Evolutionary conservation across 495 filamentous ascomycete genomes (phyloP).

Genomic region (Geoglossum glabrum): DNA sequence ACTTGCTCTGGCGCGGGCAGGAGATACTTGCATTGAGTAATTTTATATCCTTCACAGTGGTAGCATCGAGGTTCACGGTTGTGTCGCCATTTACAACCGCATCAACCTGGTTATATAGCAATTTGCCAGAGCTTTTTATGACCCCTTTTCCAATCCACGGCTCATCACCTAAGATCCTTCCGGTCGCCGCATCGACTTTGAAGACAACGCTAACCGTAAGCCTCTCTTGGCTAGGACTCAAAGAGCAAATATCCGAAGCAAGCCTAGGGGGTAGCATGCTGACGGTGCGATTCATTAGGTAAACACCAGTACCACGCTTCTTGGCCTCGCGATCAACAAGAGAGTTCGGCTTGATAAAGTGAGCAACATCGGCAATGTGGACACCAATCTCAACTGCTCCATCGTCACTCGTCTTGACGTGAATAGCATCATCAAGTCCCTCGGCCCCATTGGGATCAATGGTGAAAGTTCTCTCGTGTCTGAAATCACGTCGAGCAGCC

Average conservation of each 20-base stretch:
- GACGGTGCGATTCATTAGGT: slow-evolving; percentile 77
- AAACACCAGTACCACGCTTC: slow-evolving; percentile 91
- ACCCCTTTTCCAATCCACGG: slow-evolving; percentile 89
- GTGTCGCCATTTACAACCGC: slow-evolving; percentile 43
- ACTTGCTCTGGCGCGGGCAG: not conserved
- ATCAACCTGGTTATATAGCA: slow-evolving; percentile 72
- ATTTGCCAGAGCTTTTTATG: slow-evolving; percentile 71
- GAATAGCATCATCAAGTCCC: slow-evolving; percentile 78
- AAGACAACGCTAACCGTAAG: slow-evolving; percentile 86
- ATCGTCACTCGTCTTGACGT: slow-evolving; percentile 62
- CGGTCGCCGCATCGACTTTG: slow-evolving; percentile 58
- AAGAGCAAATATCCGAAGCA: slow-evolving; percentile 67
- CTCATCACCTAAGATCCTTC: slow-evolving; percentile 57
- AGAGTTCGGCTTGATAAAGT: slow-evolving; percentile 92
- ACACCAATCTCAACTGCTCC: slow-evolving; percentile 85
- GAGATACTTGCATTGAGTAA: slow-evolving; percentile 44
- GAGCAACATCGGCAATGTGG: slow-evolving; percentile 86
- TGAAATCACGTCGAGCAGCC: slow-evolving; percentile 71
- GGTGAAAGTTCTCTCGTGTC: slow-evolving; percentile 74
- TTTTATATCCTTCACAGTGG: slow-evolving; percentile 49
- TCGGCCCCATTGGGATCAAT: slow-evolving; percentile 68
- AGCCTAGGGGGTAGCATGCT: slow-evolving; percentile 76
- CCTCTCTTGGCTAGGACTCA: slow-evolving; percentile 69
- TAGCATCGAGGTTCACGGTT: slow-evolving; percentile 35
- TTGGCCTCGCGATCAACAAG: slow-evolving; percentile 93